Percentiles rank a stretch among this genome's conserved stretches.
Conservation (phyloP, 2,329 filamentous ascomycete species). For the Albophoma yamanashiensis region DNA sequence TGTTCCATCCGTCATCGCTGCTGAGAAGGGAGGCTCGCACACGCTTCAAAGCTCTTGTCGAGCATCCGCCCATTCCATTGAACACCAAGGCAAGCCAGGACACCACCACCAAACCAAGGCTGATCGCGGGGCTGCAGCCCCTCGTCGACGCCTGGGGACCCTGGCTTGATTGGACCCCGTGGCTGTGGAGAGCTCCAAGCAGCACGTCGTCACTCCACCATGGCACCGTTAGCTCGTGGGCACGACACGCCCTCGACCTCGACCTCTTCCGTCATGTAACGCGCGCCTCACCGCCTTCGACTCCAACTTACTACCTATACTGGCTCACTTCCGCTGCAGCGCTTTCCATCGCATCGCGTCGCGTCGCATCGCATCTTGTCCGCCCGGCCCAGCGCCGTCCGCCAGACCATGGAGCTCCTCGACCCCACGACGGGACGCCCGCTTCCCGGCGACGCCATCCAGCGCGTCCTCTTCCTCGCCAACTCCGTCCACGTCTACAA, state of each 20-base stretch:
- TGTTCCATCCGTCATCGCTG: no score
- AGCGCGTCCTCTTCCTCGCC: conserved; percentile 72
- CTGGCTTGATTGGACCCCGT: neutral
- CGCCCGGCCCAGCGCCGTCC: neutral
- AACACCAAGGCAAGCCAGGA: no score
- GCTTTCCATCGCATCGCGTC: neutral
- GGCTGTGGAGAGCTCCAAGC: neutral
- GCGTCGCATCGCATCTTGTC: neutral
- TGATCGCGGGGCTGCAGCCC: neutral
- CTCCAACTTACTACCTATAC: neutral
- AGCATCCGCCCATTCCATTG: no score
- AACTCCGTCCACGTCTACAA: conserved; percentile 73
- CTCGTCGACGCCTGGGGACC: neutral
- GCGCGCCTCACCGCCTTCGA: neutral
- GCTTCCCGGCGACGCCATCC: conserved; percentile 67
- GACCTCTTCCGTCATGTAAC: neutral
- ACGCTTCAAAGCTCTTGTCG: no score
- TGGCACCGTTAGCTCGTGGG: neutral
- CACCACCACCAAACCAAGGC: neutral
- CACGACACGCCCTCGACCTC: neutral
- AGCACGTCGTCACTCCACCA: neutral
- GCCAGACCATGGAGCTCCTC: conserved; percentile 44
- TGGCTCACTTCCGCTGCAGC: neutral
- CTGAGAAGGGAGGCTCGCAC: no score
- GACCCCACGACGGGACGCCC: conserved; percentile 62